Conservation (phyloP, 257 asterid genomes). For the Solanum megistacrolobum region DNA sequence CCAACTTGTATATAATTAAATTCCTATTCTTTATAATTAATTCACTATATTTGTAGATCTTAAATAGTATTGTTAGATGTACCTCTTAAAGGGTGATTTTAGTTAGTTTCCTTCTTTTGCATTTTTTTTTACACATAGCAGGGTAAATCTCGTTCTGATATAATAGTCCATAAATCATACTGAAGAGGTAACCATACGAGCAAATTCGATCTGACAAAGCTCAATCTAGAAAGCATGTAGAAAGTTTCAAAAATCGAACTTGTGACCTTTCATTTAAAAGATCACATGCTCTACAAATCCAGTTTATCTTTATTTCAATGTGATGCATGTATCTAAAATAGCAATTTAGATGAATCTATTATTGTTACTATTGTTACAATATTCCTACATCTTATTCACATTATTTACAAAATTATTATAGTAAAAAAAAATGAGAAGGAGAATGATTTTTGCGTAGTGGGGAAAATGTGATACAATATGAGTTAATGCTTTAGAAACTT, state of each 20-base stretch:
- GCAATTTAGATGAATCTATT: background rate
- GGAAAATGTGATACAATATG: background rate
- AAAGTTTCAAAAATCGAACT: background rate
- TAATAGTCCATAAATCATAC: background rate
- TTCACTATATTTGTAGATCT: background rate
- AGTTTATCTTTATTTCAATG: background rate
- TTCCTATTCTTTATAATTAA: background rate
- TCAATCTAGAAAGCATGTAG: background rate
- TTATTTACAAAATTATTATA: background rate
- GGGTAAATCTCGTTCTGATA: background rate
- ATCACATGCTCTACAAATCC: background rate
- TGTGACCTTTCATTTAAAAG: background rate
- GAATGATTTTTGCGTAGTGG: background rate
- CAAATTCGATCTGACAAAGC: background rate
- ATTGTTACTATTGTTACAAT: background rate
- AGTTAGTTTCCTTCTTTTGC: background rate
- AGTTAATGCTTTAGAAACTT: background rate
- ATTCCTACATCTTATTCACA: background rate
- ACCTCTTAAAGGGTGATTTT: background rate
- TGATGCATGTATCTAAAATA: background rate
- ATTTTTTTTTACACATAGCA: background rate
- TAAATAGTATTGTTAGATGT: background rate
- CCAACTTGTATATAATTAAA: background rate
- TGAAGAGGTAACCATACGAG: background rate
- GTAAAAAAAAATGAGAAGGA: background rate